Conservation (phyloP, 192 early-diverging fungal species). For the Linnemannia zychae region DNA sequence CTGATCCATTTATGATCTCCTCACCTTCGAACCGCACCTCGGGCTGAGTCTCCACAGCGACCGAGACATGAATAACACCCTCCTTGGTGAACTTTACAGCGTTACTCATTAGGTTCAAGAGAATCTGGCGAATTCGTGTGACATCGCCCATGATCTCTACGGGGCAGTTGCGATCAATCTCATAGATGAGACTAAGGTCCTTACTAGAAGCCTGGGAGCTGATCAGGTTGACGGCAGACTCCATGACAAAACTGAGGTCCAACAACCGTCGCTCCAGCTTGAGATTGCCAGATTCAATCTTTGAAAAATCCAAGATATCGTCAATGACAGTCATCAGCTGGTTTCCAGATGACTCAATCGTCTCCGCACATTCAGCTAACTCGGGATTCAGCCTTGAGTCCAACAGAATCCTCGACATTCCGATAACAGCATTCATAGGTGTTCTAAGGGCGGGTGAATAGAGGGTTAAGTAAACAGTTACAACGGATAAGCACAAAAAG, state of each 20-base stretch:
- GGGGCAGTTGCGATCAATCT: constrained; percentile 63
- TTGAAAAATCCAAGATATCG: constrained; percentile 77
- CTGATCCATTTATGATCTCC: neutral
- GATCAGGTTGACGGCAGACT: constrained; percentile 75
- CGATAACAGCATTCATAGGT: constrained; percentile 84
- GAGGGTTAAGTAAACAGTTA: neutral
- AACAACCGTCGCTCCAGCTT: constrained; percentile 75
- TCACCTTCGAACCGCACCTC: constrained; percentile 32
- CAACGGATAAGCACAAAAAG: neutral
- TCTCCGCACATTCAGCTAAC: constrained; percentile 72
- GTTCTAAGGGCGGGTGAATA: constrained; percentile 62
- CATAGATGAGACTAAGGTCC: constrained; percentile 67
- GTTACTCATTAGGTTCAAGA: constrained; percentile 67
- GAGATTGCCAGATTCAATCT: constrained; percentile 85
- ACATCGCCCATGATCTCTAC: constrained; percentile 62
- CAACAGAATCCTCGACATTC: constrained; percentile 74
- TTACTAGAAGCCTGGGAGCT: constrained; percentile 73
- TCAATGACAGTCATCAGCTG: constrained; percentile 63
- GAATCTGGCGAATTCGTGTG: constrained; percentile 67
- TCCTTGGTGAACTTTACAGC: constrained; percentile 68
- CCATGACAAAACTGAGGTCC: constrained; percentile 67
- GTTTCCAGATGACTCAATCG: constrained; percentile 59
- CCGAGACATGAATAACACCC: constrained; percentile 53
- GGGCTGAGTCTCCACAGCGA: constrained; percentile 32
- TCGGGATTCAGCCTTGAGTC: constrained; percentile 79